A percentile compares a stretch with the other conserved stretches of the same genome.
phyloP scores from a whole-genome alignment of 2,329 filamentous ascomycete genomes.

The Acrocalymma vagum region DNA sequence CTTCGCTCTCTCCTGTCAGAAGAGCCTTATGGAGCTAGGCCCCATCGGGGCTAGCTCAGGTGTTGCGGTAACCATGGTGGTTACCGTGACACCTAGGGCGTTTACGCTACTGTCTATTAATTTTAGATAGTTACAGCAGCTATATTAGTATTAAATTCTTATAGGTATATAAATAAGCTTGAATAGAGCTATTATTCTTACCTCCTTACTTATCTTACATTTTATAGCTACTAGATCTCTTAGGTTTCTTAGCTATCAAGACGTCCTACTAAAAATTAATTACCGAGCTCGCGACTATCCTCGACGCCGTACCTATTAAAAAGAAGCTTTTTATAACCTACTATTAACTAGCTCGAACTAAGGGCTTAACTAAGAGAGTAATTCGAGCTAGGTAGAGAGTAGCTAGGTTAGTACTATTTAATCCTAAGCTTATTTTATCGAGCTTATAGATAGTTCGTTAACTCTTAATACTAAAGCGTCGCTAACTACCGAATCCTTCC shows the following conservation, averaged over 20 bases:
- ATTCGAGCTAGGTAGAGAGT: slow-evolving; percentile 17
- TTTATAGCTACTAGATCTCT: slow-evolving; percentile 23
- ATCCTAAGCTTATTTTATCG: slow-evolving; percentile 9
- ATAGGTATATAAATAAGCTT: too few species aligned
- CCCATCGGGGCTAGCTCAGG: too few species aligned
- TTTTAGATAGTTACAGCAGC: too few species aligned
- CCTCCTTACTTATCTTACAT: too few species aligned
- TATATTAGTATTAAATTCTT: too few species aligned
- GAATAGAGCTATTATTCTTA: too few species aligned
- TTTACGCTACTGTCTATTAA: too few species aligned
- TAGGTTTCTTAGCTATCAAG: slow-evolving; percentile 14
- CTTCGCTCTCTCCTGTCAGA: too few species aligned
- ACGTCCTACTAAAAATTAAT: slow-evolving; percentile 13
- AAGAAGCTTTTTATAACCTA: slow-evolving; percentile 22
- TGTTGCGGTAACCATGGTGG: too few species aligned
- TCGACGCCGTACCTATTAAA: slow-evolving; percentile 18
- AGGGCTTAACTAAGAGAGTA: slow-evolving; percentile 11
- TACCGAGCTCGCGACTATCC: slow-evolving; percentile 9
- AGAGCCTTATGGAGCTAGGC: too few species aligned
- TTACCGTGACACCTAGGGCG: too few species aligned
- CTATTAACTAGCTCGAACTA: slow-evolving; percentile 15
- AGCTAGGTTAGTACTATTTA: slow-evolving; percentile 18
- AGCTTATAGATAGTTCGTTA: slow-evolving; percentile 9
- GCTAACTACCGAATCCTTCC: neutral
- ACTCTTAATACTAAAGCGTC: neutral